These are phyloP conservation scores for Coemansia sp. DNA, from an alignment of 192 early-diverging fungal genomes.

Conservation along the genomic window DNA sequence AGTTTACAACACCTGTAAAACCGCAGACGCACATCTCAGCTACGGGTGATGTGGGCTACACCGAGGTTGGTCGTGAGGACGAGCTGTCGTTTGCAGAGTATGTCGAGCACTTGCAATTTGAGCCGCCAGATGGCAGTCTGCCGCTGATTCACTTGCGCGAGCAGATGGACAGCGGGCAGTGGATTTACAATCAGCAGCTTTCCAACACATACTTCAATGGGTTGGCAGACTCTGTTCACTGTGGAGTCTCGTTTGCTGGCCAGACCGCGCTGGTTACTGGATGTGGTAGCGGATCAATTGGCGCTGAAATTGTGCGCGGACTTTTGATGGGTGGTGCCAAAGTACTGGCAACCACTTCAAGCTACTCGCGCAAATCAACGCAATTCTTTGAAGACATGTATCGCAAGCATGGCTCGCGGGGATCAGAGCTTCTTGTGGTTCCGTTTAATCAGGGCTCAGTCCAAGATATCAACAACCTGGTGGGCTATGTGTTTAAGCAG, in stretches of 20 bases:
- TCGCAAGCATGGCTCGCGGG: conserved; percentile 80
- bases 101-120: conserved; percentile 67
- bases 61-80: conserved; percentile 71
- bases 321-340: conserved; percentile 86
- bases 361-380: conserved; percentile 74
- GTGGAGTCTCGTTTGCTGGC: conserved; percentile 83
- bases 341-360: conserved; percentile 89
- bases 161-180: conserved; percentile 29
- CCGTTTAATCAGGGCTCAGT: conserved; percentile 92
- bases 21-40: conserved; percentile 73
- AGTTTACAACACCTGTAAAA: conserved; percentile 73
- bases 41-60: conserved; percentile 74
- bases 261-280: conserved; percentile 87
- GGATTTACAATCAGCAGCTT: conserved; percentile 68
- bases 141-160: conserved; percentile 27
- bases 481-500: conserved; percentile 78
- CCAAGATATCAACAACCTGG: conserved; percentile 73
- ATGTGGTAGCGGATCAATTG: conserved; percentile 89
- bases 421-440: conserved; percentile 81
- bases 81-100: conserved; percentile 82
- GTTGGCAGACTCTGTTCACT: conserved; percentile 63
- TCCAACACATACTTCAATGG: conserved; percentile 77
- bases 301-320: conserved; percentile 83
- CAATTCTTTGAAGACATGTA: conserved; percentile 90
- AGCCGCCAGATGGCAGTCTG: conserved; percentile 3